A percentile compares a stretch with the other conserved stretches of the same genome.
Conservation (phyloP, 768 basidiomycete genomes). For the Tulasnella sp. region DNA sequence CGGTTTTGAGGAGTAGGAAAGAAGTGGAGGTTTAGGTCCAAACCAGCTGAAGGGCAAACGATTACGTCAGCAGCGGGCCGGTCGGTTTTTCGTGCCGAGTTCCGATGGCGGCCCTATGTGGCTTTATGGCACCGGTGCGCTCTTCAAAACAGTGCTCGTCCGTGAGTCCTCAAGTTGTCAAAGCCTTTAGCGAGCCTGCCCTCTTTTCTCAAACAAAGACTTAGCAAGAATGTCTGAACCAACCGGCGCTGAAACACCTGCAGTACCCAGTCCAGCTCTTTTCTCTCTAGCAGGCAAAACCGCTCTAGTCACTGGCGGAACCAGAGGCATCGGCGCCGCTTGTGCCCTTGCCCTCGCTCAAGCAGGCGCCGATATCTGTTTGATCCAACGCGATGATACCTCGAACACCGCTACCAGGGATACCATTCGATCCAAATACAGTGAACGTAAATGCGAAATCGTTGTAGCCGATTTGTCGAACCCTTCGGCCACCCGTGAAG, state of each 20-base stretch:
- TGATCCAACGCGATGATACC: slow-evolving; percentile 46
- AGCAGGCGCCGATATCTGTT: slow-evolving; percentile 52
- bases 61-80: background rate
- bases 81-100: slow-evolving; percentile 1
- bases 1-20: background rate
- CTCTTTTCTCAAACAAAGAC: background rate
- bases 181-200: background rate
- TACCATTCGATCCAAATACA: slow-evolving; percentile 33
- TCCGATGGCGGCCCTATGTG: slow-evolving; percentile 1
- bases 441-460: slow-evolving; percentile 36
- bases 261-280: slow-evolving; percentile 1
- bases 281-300: slow-evolving; percentile 26
- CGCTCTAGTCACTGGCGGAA: slow-evolving; percentile 24
- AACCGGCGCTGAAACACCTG: slow-evolving; percentile 11
- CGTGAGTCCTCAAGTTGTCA: background rate
- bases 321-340: slow-evolving; percentile 53
- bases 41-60: background rate
- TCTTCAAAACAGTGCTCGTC: background rate
- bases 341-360: slow-evolving; percentile 55
- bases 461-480: slow-evolving; percentile 58
- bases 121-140: background rate
- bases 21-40: background rate
- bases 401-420: slow-evolving; percentile 40
- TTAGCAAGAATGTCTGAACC: slow-evolving; percentile 11
- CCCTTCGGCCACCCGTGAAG: slow-evolving; percentile 47